Evolutionary conservation across 2,329 filamentous ascomycete species (phyloP), one percentile per base, ranked within the genome.

Genomic region (Chrysoporthe cubensis): DNA sequence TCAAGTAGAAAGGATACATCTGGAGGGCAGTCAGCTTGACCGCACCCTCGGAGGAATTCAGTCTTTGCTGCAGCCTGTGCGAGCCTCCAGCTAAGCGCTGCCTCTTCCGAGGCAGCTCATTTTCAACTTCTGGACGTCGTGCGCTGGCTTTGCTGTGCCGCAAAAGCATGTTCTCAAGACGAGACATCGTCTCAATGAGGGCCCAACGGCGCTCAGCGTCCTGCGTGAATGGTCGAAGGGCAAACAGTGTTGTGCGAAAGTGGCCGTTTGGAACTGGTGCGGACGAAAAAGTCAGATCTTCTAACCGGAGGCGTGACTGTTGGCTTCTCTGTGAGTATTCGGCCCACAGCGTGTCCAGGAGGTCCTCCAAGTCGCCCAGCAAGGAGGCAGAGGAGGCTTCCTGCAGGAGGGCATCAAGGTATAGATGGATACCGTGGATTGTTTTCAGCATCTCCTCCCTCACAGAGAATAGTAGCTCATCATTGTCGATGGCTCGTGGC

Each of bases 371-470:
- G 71, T 84, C 77, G 57, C 74, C 81, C 40, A 78, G 76, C 66
- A 83, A 77, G 65, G 73, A 75, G 66, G 74, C 77, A 71, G 80
- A 78, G 2, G 78, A 75, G 8, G 78, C 75, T 63, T 85, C 81
- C 52, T 78, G 76, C 37, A 85, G 76, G 43, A 91, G 75, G 67
- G 86, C 80, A 71, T 91, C 84, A 58, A 92, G 80, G 71, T 90
- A 88, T 9, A 90, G 80, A 71, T 88, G 85, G 43, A 89, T 82
- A n/a, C 87, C 81, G 70, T 91, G 88, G 40, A 97, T 80, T 1
- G 88, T 88, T 72, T 89, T 89, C 44, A 96, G 82, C 76, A 97
- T 91, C 76, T 94, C 93, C 71, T 95, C 91, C 72, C 90, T 89
- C 62, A 96, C 78, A 1, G 83, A 83, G 70, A 85, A 88, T 71